Base-by-base conservation (phyloP, 768 basidiomycete genomes). In the Paxillus ammoniavirescens region DNA sequence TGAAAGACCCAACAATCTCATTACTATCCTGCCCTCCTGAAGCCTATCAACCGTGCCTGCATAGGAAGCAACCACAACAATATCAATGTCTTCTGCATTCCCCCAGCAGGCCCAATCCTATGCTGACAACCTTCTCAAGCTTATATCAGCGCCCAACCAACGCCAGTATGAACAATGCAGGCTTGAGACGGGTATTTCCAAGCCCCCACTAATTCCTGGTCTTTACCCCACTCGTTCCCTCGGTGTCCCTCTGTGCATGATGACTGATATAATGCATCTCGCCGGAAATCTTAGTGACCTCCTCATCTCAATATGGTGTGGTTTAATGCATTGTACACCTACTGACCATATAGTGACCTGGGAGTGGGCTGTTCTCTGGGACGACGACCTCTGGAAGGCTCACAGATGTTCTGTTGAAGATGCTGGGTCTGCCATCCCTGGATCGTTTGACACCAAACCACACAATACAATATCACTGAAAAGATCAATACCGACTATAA, bases 191-290 rank as follows among this genome's bases (percentile, higher is more conserved):
- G 21, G 75, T 0, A 62, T 76, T 13, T 52, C 35, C 13, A 72
- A 71, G 36, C 69, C 70, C 0, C 70, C 57, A 5, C 62, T 79
- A 12, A 64, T 78, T 33, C 57, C 53, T 18, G 73, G 72, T 4
- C 53, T 79, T 21, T 44, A 47, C 1, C 26, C 30, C 1, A 33
- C 50, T 1, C 42, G 42, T 4, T 59, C 42, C 0, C 60, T 75
- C 9, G 59, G 59, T 0, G 53, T 74, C 8, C 75, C 77, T 2
- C 36, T 36, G 0, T 63, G 64, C 30, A 77, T 76, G 55, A 40
- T 61, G 1, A 59, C 66, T 14, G 76, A 80, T 54, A 18, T 66
- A 0, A 79, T 79, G 77, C 76, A 80, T 56, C 63, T 74, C 0
- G 18, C 40, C 2, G 41, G 66, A 0, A 72, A 71, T 42, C 14